Percentiles rank a stretch among this genome's conserved stretches.
Evolutionary conservation across 441 rosid species (phyloP).

Genomic region (Gossypium davidsonii): DNA sequence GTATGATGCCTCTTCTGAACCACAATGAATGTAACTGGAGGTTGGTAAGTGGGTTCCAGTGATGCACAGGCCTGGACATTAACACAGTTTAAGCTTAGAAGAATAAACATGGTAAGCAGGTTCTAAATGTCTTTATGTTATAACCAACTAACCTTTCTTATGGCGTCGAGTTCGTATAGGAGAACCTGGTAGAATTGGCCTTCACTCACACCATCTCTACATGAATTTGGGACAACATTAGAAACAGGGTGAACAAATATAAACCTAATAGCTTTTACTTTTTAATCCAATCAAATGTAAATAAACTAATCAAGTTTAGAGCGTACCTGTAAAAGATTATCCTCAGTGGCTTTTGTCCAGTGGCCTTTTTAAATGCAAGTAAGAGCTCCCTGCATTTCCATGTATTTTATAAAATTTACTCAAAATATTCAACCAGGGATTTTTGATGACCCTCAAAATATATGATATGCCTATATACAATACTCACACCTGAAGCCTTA

Average conservation of each 20-base stretch:
- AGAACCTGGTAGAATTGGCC: conserved; percentile 34
- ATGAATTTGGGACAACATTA: background rate
- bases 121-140: background rate
- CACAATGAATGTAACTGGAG: conserved; percentile 31
- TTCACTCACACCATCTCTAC: conserved; percentile 36
- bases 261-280: background rate
- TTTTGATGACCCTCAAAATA: background rate
- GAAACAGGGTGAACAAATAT: background rate
- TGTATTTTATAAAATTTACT: background rate
- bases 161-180: conserved; percentile 32
- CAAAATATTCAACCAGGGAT: background rate
- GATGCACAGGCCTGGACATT: conserved; percentile 27
- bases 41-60: conserved; percentile 25
- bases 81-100: background rate
- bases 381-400: conserved; percentile 26
- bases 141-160: conserved; percentile 24
- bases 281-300: background rate
- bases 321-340: conserved; percentile 30
- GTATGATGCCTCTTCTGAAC: conserved; percentile 33
- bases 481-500: background rate
- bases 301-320: background rate
- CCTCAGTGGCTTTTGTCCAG: conserved; percentile 30
- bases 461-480: background rate
- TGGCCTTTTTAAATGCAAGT: conserved; percentile 25
- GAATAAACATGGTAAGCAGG: background rate